Conservation (phyloP, 805 yeast species). For the Starmerella riodocensis region DNA sequence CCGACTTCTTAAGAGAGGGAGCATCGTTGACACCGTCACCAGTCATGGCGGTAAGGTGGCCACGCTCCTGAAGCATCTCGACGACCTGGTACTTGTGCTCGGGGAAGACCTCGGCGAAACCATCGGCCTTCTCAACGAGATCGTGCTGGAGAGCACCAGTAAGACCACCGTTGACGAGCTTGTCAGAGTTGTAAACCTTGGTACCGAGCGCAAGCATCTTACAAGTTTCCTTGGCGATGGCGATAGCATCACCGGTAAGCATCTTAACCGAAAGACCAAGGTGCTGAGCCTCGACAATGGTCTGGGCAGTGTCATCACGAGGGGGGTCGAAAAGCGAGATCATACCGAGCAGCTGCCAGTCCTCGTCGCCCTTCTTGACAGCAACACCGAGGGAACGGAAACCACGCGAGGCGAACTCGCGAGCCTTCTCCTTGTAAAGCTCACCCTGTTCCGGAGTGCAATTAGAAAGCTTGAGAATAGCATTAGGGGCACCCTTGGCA, state of each 20-base stretch:
- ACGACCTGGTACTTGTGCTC: conserved; percentile 94
- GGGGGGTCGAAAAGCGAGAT: conserved; percentile 99
- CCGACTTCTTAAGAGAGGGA: conserved; percentile 93
- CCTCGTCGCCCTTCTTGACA: conserved; percentile 97
- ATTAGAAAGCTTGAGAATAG: conserved; percentile 44
- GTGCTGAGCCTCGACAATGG: conserved; percentile 81
- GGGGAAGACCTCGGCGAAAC: conserved; percentile 98
- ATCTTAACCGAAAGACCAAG: conserved; percentile 93
- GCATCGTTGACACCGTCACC: conserved; percentile 99
- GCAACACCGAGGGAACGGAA: conserved; percentile 98
- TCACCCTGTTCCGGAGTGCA: conserved; percentile 82
- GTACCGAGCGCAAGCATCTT: conserved; percentile 95
- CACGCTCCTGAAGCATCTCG: conserved; percentile 88
- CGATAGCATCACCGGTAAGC: conserved; percentile 98
- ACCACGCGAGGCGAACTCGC: conserved; percentile 96
- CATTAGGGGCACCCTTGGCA: conserved; percentile 98
- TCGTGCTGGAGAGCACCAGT: conserved; percentile 97
- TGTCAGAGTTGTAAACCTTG: conserved; percentile 92
- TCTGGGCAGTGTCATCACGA: conserved; percentile 94
- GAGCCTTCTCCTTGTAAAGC: conserved; percentile 91
- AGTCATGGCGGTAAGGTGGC: conserved; percentile 97
- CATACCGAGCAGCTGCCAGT: conserved; percentile 95
- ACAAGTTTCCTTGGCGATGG: conserved; percentile 97
- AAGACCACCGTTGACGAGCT: conserved; percentile 91
- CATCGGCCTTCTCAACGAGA: conserved; percentile 94